These are phyloP conservation scores for Rhododendron griersonianum DNA, from an alignment of 148 eudicot species.

Conservation along the genomic window DNA sequence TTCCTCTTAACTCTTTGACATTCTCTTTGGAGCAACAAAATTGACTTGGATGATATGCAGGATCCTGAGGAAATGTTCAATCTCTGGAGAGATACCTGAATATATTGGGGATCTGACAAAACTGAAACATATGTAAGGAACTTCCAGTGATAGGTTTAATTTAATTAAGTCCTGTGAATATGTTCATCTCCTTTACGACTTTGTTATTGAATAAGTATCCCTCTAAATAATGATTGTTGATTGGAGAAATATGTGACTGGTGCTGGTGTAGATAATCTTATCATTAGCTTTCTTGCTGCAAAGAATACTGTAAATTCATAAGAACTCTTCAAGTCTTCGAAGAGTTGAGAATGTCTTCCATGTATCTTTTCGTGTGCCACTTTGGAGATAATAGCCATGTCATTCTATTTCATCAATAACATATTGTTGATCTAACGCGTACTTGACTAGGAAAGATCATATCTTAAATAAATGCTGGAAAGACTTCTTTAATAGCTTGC, in stretches of 20 bases:
- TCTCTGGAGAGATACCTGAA: slow-evolving; percentile 43
- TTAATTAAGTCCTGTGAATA: background rate
- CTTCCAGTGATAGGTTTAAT: background rate
- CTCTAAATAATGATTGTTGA: background rate
- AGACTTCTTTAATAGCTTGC: background rate
- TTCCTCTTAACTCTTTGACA: background rate
- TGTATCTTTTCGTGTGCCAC: background rate
- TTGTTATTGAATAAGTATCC: background rate
- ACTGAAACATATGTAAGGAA: slow-evolving; percentile 46
- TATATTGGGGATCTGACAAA: slow-evolving; percentile 37
- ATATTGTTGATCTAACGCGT: background rate
- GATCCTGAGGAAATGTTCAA: slow-evolving; percentile 42
- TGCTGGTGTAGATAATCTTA: background rate
- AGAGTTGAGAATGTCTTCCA: background rate
- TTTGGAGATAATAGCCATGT: background rate
- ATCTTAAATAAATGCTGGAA: background rate
- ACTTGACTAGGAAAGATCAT: background rate
- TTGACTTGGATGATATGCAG: slow-evolving; percentile 22
- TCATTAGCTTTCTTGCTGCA: background rate
- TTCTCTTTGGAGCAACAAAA: background rate
- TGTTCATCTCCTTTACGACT: background rate
- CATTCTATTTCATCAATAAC: background rate
- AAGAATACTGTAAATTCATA: background rate
- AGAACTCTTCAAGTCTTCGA: background rate
- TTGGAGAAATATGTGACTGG: background rate